Conservation (phyloP, 345 rosid species). For the Trapa bicornis region DNA sequence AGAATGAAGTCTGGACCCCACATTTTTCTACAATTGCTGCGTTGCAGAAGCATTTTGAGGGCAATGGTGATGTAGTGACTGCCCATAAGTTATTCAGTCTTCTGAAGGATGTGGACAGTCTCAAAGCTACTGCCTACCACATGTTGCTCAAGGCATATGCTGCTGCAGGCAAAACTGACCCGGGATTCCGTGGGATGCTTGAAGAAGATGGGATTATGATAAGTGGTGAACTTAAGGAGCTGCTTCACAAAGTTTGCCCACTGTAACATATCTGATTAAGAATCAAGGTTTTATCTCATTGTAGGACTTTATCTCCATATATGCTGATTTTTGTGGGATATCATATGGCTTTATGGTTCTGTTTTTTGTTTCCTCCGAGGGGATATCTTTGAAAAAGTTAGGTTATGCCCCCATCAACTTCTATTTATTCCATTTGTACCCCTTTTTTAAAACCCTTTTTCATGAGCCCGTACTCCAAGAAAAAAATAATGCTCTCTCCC, state of each 20-base stretch:
- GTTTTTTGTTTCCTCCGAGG: background rate
- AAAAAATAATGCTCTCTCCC: too few relatives aligned
- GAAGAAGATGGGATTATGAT: conserved; percentile 30
- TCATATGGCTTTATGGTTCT: background rate
- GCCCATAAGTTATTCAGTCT: too few relatives aligned
- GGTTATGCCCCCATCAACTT: background rate
- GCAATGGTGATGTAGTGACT: conserved; percentile 44
- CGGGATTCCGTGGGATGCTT: conserved; percentile 40
- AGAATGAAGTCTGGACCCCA: conserved; percentile 34
- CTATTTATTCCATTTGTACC: background rate
- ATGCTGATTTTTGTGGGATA: too few relatives aligned
- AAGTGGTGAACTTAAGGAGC: conserved; percentile 21
- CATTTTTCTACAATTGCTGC: conserved; percentile 19
- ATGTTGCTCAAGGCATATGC: conserved; percentile 38
- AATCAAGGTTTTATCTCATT: background rate
- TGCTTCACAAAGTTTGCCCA: too few relatives aligned
- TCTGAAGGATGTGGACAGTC: conserved; percentile 8
- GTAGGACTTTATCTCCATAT: too few relatives aligned
- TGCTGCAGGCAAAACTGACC: conserved; percentile 46
- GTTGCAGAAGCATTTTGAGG: conserved; percentile 31
- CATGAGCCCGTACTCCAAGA: too few relatives aligned
- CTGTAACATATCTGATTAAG: too few relatives aligned
- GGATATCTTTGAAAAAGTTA: background rate
- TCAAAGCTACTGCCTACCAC: conserved; percentile 20
- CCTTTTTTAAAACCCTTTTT: background rate